A percentile compares a stretch with the other conserved stretches of the same genome.
Conservation (phyloP, 2,329 filamentous ascomycete genomes). For the Fusarium armeniacum region DNA sequence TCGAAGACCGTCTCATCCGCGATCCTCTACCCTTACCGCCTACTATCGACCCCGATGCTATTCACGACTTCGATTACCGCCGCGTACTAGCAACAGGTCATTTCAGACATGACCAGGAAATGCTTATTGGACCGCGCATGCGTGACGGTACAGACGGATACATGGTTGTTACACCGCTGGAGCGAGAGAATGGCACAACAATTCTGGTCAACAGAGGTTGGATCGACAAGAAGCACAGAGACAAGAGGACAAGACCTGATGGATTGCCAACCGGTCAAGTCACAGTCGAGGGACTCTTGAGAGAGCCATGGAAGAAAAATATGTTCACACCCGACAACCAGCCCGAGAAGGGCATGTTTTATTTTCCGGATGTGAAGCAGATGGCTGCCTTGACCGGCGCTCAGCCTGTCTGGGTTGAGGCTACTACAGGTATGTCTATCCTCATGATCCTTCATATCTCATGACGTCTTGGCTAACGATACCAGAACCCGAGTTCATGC, state of each 20-base stretch:
- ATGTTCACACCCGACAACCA: constrained; percentile 94
- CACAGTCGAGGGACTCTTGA: constrained; percentile 83
- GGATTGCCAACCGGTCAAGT: constrained; percentile 79
- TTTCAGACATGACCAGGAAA: constrained; percentile 91
- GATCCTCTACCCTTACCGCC: constrained; percentile 88
- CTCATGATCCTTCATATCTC: constrained; percentile 2
- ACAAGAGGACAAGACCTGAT: constrained; percentile 74
- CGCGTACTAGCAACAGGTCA: constrained; percentile 81
- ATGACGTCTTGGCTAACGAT: constrained; percentile 25
- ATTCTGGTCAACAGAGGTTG: constrained; percentile 92
- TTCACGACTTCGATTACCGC: constrained; percentile 92
- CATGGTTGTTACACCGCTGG: constrained; percentile 91
- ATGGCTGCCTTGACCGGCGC: constrained; percentile 89
- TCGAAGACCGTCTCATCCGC: constrained; percentile 90
- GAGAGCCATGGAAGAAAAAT: constrained; percentile 97
- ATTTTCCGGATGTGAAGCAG: constrained; percentile 92
- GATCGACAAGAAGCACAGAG: constrained; percentile 82
- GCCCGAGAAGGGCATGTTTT: constrained; percentile 87
- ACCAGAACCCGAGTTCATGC: constrained; percentile 82
- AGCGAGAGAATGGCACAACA: constrained; percentile 76
- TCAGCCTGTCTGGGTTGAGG: constrained; percentile 94
- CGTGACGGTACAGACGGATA: constrained; percentile 91
- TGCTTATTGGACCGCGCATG: constrained; percentile 93
- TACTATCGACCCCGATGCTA: constrained; percentile 81
- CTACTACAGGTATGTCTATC: constrained; percentile 82